phyloP scores from a whole-genome alignment of 2,329 filamentous ascomycete genomes.

The Sarocladiaceae sp. region DNA sequence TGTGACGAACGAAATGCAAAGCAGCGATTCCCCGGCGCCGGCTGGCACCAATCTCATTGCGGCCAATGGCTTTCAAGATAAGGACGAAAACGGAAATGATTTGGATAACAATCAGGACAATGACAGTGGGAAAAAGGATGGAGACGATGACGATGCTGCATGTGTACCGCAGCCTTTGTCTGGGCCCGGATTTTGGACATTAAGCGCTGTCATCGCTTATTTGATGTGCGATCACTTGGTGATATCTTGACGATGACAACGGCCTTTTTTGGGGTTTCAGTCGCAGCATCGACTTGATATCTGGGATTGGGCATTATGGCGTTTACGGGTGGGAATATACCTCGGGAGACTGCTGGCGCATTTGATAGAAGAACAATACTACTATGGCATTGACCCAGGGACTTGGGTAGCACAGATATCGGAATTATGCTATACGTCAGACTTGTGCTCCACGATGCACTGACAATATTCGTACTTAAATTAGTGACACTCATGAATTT shows the following conservation, averaged over 20 bases:
- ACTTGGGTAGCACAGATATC: too few relatives aligned
- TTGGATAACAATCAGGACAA: conserved; percentile 11
- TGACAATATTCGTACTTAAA: too few relatives aligned
- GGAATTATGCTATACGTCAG: too few relatives aligned
- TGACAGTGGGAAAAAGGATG: conserved; percentile 7
- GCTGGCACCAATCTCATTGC: conserved; percentile 20
- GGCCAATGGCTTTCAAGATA: conserved; percentile 26
- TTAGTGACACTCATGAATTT: too few relatives aligned
- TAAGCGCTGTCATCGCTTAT: background rate
- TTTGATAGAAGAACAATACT: too few relatives aligned
- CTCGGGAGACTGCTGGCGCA: background rate
- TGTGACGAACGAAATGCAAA: conserved; percentile 35
- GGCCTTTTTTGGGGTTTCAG: too few relatives aligned
- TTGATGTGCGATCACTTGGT: background rate
- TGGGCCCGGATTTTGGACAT: background rate
- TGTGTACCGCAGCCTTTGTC: background rate
- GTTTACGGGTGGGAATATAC: background rate
- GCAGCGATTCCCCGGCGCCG: conserved; percentile 14
- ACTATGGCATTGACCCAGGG: too few relatives aligned
- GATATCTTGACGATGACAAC: background rate
- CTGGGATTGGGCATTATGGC: background rate
- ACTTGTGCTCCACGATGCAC: too few relatives aligned
- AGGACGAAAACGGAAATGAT: background rate
- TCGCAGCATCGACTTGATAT: too few relatives aligned
- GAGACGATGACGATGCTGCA: background rate